A percentile compares a stretch with the other conserved stretches of the same genome.
These are phyloP conservation scores for Trichophaea hybrida DNA, from an alignment of 2,329 filamentous ascomycete species.

Conservation along the genomic window DNA sequence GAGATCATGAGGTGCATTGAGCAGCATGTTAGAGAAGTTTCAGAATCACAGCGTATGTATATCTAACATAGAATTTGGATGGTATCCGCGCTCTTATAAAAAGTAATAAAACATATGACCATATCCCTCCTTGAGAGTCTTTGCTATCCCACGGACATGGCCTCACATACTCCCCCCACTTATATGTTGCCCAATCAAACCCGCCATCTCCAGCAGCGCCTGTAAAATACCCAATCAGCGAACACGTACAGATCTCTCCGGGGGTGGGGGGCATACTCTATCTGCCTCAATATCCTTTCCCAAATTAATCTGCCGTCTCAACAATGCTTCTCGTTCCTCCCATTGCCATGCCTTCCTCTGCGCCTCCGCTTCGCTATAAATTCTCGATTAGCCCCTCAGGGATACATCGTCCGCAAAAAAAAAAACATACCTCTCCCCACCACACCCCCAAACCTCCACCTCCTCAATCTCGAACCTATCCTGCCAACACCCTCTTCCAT, in stretches of 20 bases:
- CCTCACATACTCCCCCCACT: slow-evolving; percentile 56
- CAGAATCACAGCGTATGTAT: too few species aligned
- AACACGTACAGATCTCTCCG: not conserved
- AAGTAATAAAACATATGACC: too few species aligned
- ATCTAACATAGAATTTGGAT: too few species aligned
- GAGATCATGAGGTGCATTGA: too few species aligned
- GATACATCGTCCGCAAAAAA: too few species aligned
- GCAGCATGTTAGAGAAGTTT: too few species aligned
- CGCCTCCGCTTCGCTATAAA: slow-evolving; percentile 47
- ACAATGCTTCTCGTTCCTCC: slow-evolving; percentile 72
- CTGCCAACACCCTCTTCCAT: slow-evolving; percentile 42
- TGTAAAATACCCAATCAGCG: slow-evolving; percentile 10
- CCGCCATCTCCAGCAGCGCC: slow-evolving; percentile 72
- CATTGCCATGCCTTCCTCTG: slow-evolving; percentile 72
- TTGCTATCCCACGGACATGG: not conserved
- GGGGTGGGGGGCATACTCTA: slow-evolving; percentile 31
- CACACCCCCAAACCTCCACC: slow-evolving; percentile 67
- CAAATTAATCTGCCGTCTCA: slow-evolving; percentile 60
- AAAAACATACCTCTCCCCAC: slow-evolving; percentile 40
- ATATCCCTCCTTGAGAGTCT: not conserved
- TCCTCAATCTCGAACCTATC: slow-evolving; percentile 59
- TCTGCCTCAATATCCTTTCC: slow-evolving; percentile 67
- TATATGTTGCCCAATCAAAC: slow-evolving; percentile 54
- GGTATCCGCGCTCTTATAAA: too few species aligned
- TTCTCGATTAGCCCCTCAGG: not conserved